Evolutionary conservation across 768 basidiomycete species (phyloP).

Genomic region (Auriculariales sp.): DNA sequence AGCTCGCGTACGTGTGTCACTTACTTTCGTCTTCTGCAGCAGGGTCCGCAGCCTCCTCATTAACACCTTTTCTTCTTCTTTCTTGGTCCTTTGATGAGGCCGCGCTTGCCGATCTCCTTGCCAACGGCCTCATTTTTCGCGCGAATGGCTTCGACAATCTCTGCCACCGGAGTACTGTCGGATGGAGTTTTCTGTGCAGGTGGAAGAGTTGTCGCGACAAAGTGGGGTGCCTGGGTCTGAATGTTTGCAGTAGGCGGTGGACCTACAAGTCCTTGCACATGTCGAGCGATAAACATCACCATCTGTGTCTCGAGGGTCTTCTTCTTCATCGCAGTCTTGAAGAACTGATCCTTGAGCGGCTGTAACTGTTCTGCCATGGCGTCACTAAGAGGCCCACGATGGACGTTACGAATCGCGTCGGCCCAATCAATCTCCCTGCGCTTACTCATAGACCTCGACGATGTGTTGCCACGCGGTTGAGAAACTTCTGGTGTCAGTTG

Average conservation of each 20-base stretch:
- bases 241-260: too few relatives aligned
- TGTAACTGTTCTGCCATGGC: background rate
- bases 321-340: background rate
- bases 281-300: background rate
- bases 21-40: too few relatives aligned
- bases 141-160: background rate
- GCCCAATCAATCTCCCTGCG: slow-evolving; percentile 58
- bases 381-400: slow-evolving; percentile 30
- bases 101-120: slow-evolving; percentile 9
- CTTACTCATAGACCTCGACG: too few relatives aligned
- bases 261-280: too few relatives aligned
- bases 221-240: too few relatives aligned
- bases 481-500: too few relatives aligned
- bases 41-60: too few relatives aligned
- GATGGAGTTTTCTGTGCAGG: background rate
- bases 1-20: too few relatives aligned
- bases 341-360: background rate
- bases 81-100: slow-evolving; percentile 18
- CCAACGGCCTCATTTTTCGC: background rate
- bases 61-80: too few relatives aligned
- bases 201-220: too few relatives aligned
- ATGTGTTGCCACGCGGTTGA: too few relatives aligned
- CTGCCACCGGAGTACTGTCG: background rate
- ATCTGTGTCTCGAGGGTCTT: background rate
- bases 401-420: slow-evolving; percentile 34